Conservation (phyloP, 2,329 filamentous ascomycete species). For the Metarhizium brunneum region DNA sequence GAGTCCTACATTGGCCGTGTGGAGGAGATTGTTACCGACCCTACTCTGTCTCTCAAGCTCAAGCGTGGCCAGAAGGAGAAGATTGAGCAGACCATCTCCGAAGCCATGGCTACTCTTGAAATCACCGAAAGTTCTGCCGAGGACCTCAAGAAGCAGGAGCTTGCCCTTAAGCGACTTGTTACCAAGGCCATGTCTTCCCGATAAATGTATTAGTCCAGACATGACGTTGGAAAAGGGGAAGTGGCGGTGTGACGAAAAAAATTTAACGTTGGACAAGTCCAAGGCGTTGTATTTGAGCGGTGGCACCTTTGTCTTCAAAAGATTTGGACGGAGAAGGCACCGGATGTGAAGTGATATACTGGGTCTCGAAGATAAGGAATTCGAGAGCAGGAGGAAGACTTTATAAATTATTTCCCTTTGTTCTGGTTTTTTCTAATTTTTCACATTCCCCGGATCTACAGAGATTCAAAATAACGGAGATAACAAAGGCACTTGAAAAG, state of each 20-base stretch:
- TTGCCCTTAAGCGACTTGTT: constrained; percentile 92
- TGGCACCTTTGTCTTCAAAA: constrained; percentile 2
- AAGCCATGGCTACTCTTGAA: constrained; percentile 97
- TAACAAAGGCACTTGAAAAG: too few species aligned
- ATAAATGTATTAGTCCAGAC: constrained; percentile 38
- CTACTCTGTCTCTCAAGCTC: constrained; percentile 89
- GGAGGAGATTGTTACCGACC: constrained; percentile 97
- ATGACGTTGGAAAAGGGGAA: background rate
- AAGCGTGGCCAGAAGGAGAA: constrained; percentile 99
- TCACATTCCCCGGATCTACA: constrained; percentile 16
- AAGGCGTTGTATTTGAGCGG: constrained; percentile 6
- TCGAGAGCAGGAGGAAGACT: constrained; percentile 1
- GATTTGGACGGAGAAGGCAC: constrained; percentile 4
- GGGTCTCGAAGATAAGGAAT: constrained; percentile 2
- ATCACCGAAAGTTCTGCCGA: constrained; percentile 84
- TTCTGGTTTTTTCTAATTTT: constrained; percentile 10
- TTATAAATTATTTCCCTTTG: constrained; percentile 8
- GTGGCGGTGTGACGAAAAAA: background rate
- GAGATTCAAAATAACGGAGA: constrained; percentile 12
- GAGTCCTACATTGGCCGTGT: constrained; percentile 98
- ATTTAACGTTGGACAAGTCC: background rate
- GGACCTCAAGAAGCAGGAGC: constrained; percentile 99
- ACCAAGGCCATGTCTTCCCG: constrained; percentile 96
- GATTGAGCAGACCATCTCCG: constrained; percentile 93
- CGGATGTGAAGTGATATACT: constrained; percentile 2